Percentiles rank a stretch among this genome's conserved stretches.
Conservation (phyloP, 306 rosid genomes). For the Lathyrus sativus region DNA sequence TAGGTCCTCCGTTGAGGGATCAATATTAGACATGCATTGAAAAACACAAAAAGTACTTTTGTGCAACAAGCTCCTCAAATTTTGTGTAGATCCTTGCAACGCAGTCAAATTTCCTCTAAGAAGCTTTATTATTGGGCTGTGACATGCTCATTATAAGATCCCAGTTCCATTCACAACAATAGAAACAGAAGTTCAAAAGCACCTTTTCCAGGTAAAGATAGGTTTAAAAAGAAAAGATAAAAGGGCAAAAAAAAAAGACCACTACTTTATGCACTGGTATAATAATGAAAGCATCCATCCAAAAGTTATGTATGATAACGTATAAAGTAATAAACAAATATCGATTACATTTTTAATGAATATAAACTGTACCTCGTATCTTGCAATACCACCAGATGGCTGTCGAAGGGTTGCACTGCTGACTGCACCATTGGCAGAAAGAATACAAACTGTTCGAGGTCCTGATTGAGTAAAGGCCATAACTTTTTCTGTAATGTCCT, state of each 20-base stretch:
- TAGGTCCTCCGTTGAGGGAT: neutral
- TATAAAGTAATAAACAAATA: neutral
- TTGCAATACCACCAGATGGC: constrained; percentile 67
- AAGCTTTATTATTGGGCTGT: neutral
- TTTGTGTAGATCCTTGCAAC: too few species aligned
- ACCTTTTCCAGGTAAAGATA: neutral
- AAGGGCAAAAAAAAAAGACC: neutral
- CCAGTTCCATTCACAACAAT: too few species aligned
- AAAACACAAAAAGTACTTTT: neutral
- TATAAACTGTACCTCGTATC: constrained; percentile 61
- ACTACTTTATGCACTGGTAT: neutral
- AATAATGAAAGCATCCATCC: neutral
- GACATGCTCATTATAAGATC: too few species aligned
- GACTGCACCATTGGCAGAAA: constrained; percentile 80
- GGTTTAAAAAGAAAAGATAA: neutral
- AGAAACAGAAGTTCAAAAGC: too few species aligned
- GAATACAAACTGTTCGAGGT: constrained; percentile 89
- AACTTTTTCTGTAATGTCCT: constrained; percentile 80
- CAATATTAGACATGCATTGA: neutral
- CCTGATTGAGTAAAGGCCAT: constrained; percentile 77
- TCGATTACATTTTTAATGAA: constrained; percentile 24
- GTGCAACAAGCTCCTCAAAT: neutral
- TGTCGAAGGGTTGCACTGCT: constrained; percentile 79
- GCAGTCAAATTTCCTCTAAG: neutral
- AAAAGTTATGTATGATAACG: neutral